Base-by-base conservation (phyloP, 805 yeast species). In the Yarrowia sp. region DNA sequence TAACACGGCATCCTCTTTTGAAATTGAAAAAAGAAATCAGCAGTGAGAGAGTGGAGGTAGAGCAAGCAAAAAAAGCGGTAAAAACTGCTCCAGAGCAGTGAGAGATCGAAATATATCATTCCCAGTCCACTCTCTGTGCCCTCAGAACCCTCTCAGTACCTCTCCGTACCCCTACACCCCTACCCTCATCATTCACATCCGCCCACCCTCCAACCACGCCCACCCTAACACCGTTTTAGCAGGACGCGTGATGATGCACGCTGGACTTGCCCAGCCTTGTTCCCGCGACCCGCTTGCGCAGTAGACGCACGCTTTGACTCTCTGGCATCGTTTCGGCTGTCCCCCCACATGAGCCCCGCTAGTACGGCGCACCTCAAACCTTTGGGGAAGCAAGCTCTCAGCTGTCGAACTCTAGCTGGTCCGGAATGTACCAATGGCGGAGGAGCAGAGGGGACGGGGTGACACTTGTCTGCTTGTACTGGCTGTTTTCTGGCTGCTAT, bases 131-230 rank as follows among this genome's bases (percentile, higher is more conserved):
- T n/a, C n/a, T n/a, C n/a, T n/a, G n/a, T n/a, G n/a, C n/a, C n/a
- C n/a, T n/a, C n/a, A n/a, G n/a, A n/a, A n/a, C n/a, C n/a, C n/a
- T n/a, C n/a, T n/a, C n/a, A n/a, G n/a, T n/a, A n/a, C n/a, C n/a
- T n/a, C n/a, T n/a, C n/a, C n/a, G n/a, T n/a, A n/a, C n/a, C n/a
- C n/a, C n/a, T n/a, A n/a, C n/a, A n/a, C n/a, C n/a, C n/a, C n/a
- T n/a, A 49, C 56, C 56, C 56, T 11, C 3, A 5, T 3, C 11
- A 36, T 48, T 21, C 58, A 41, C 58, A 41, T 51, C 58, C 32
- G 58, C 58, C 58, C 58, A 51, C 58, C 58, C 21, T 51, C 19
- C 38, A n/a, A n/a, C n/a, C n/a, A n/a, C n/a, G n/a, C n/a, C n/a
- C n/a, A n/a, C n/a, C n/a, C n/a, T n/a, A n/a, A n/a, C n/a, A 33